Conservation (phyloP, 176 grass and related monocot genomes). For the Tillandsia fasciculata region DNA sequence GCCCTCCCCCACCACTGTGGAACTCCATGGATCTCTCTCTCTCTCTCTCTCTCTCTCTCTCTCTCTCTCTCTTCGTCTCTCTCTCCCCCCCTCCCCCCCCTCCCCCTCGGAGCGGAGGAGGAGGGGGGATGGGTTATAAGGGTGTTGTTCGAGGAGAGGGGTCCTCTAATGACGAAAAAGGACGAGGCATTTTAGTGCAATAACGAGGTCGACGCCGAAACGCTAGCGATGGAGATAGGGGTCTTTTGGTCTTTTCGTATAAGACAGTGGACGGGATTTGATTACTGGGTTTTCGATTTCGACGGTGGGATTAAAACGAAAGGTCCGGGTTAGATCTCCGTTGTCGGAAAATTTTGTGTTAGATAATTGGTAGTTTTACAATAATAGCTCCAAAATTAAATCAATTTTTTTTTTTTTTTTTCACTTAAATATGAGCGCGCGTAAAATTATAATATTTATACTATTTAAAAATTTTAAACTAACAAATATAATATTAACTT, state of each 20-base stretch:
- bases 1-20: conserved; percentile 12
- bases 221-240: background rate
- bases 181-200: background rate
- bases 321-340: background rate
- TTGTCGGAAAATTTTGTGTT: too few relatives aligned
- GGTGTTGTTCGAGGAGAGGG: background rate
- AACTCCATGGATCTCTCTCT: conserved; percentile 14
- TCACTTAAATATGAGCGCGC: too few relatives aligned
- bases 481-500: too few relatives aligned
- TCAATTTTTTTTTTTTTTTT: too few relatives aligned
- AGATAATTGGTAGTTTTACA: too few relatives aligned
- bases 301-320: background rate
- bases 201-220: background rate
- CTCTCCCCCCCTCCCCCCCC: too few relatives aligned
- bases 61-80: background rate
- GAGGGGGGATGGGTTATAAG: background rate
- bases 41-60: background rate
- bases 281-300: background rate
- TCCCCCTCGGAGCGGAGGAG: too few relatives aligned
- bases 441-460: too few relatives aligned
- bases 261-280: background rate
- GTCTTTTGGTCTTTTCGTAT: background rate
- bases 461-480: too few relatives aligned
- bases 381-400: too few relatives aligned
- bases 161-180: background rate